Conservation (phyloP, 441 rosid species). For the Populus tomentosa region DNA sequence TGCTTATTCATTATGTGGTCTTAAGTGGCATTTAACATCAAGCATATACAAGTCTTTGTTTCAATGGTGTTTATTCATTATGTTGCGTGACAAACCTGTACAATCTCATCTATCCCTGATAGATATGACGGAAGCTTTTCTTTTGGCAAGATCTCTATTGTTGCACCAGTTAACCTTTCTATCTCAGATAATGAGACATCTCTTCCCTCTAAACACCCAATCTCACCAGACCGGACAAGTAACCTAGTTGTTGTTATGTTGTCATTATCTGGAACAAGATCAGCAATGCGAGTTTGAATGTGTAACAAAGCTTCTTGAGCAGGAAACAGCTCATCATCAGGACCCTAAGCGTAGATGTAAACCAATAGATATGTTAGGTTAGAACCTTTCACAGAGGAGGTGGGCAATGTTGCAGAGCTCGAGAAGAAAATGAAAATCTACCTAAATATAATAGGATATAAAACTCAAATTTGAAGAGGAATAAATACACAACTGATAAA, state of each 20-base stretch:
- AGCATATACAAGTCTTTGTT: no score
- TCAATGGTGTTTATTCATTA: not conserved
- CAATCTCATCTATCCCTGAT: slow-evolving; percentile 60
- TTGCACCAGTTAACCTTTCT: slow-evolving; percentile 72
- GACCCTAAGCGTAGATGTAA: slow-evolving; percentile 50
- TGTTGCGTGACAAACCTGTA: slow-evolving; percentile 59
- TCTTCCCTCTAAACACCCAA: slow-evolving; percentile 79
- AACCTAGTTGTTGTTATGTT: slow-evolving; percentile 64
- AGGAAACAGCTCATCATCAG: slow-evolving; percentile 90
- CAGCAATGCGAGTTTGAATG: slow-evolving; percentile 78
- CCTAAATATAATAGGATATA: not conserved
- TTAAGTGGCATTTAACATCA: no score
- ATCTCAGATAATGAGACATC: slow-evolving; percentile 72
- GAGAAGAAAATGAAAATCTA: not conserved
- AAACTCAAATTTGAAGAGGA: not conserved
- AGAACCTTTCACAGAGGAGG: slow-evolving; percentile 1
- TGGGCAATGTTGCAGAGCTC: not conserved
- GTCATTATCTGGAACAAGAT: slow-evolving; percentile 73
- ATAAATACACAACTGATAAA: not conserved
- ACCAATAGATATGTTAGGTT: slow-evolving; percentile 13
- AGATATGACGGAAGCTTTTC: slow-evolving; percentile 60
- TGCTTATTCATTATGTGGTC: not conserved
- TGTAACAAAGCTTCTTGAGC: slow-evolving; percentile 98
- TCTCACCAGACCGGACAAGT: slow-evolving; percentile 66
- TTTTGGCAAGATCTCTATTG: slow-evolving; percentile 59